Evolutionary conservation across 768 basidiomycete genomes (phyloP).

Genomic region (Collybiopsis luxurians): DNA sequence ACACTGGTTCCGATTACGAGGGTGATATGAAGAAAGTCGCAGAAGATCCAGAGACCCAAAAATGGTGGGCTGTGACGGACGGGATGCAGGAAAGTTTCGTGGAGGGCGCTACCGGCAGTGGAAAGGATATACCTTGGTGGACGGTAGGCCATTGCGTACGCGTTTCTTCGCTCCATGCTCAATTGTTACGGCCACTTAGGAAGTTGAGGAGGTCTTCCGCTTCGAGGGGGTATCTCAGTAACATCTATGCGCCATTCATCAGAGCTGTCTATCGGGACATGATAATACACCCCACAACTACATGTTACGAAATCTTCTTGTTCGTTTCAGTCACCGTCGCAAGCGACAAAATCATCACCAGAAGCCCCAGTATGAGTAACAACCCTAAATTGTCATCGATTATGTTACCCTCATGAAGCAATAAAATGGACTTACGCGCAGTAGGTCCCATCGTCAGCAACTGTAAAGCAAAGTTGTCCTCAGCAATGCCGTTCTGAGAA

Average conservation of each 20-base stretch:
- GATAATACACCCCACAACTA: background rate
- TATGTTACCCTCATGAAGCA: no score
- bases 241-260: background rate
- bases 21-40: constrained; percentile 64
- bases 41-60: constrained; percentile 64
- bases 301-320: no score
- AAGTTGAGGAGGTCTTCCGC: constrained; percentile 66
- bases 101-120: constrained; percentile 69
- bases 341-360: no score
- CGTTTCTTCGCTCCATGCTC: background rate
- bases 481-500: no score
- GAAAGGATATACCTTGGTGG: constrained; percentile 70
- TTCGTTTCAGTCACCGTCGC: no score
- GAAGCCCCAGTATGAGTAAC: no score
- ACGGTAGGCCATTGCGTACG: constrained; percentile 33
- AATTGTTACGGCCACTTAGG: constrained; percentile 22
- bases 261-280: background rate
- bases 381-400: no score
- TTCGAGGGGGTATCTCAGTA: constrained; percentile 44
- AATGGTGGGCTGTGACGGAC: constrained; percentile 79
- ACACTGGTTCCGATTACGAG: constrained; percentile 62
- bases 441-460: no score
- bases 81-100: constrained; percentile 76
- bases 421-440: no score
- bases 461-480: no score